Percentiles rank a stretch among this genome's conserved stretches.
Conservation (phyloP, 2,329 filamentous ascomycete species). For the Sporothrix schenckii region DNA sequence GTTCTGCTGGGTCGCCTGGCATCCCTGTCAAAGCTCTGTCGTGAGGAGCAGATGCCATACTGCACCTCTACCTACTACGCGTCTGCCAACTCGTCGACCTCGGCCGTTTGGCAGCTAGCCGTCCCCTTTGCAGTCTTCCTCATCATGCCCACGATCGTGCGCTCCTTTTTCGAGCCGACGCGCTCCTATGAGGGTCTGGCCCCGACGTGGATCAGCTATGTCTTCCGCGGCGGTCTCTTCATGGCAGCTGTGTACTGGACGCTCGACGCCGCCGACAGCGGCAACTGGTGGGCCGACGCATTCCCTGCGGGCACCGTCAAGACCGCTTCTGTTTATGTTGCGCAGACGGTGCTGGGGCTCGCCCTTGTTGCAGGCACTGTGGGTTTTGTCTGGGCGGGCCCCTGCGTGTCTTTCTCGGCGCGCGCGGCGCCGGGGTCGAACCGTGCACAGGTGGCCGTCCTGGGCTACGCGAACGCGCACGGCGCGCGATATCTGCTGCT, state of each 20-base stretch:
- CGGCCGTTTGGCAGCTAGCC: conserved; percentile 82
- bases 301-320: conserved; percentile 67
- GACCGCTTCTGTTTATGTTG: conserved; percentile 72
- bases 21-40: conserved; percentile 87
- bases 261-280: conserved; percentile 85
- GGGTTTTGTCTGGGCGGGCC: conserved; percentile 83
- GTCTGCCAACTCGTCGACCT: conserved; percentile 87
- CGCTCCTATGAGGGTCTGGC: conserved; percentile 87
- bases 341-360: conserved; percentile 77
- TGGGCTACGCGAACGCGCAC: conserved; percentile 92
- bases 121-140: conserved; percentile 77
- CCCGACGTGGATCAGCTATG: conserved; percentile 78
- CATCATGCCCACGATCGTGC: conserved; percentile 72
- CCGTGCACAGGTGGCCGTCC: conserved; percentile 67
- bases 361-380: conserved; percentile 81
- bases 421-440: conserved; percentile 49
- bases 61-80: conserved; percentile 96
- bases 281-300: conserved; percentile 68
- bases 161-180: conserved; percentile 78
- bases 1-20: conserved; percentile 75
- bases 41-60: conserved; percentile 97
- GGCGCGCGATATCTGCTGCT: conserved; percentile 88
- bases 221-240: conserved; percentile 74
- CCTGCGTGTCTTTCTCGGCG: conserved; percentile 74
- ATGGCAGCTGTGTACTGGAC: conserved; percentile 83